These are phyloP conservation scores for Hortaea sp. DNA, from an alignment of 2,329 filamentous ascomycete species.

Conservation along the genomic window DNA sequence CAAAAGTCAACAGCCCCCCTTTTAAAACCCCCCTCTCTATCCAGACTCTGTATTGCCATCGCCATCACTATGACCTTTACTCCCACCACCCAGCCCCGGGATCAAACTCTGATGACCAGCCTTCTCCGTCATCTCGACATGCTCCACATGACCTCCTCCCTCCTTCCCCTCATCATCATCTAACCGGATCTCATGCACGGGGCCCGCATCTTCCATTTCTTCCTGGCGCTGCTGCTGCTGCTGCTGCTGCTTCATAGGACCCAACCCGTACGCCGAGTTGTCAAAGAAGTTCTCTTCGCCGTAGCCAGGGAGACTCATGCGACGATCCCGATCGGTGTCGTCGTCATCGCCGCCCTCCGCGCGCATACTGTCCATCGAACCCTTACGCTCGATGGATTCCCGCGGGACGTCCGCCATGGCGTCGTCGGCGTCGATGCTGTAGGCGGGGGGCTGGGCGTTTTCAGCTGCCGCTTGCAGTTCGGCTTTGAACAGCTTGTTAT, in stretches of 20 bases:
- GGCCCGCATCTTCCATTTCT: constrained; percentile 1
- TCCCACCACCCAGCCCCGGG: background rate
- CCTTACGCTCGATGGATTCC: background rate
- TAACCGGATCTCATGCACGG: constrained; percentile 3
- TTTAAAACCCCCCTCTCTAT: background rate
- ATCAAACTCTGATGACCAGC: background rate
- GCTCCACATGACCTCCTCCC: background rate
- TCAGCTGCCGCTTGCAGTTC: constrained; percentile 8
- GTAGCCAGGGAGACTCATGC: constrained; percentile 1
- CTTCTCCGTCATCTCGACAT: constrained; percentile 3
- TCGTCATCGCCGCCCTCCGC: constrained; percentile 3
- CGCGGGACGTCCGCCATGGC: background rate
- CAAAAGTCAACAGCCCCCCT: too few species aligned
- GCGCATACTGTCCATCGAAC: constrained; percentile 3
- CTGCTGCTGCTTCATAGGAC: background rate
- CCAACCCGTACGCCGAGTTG: constrained; percentile 1
- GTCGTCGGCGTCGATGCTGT: background rate
- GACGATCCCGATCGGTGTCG: background rate
- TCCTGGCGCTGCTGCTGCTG: background rate
- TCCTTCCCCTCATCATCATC: constrained; percentile 3
- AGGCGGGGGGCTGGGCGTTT: constrained; percentile 2
- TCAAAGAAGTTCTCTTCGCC: constrained; percentile 1
- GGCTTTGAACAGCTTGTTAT: constrained; percentile 15
- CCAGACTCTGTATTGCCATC: background rate
- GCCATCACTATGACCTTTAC: constrained; percentile 1